Percentiles rank a stretch among this genome's conserved stretches.
Evolutionary conservation across 257 asterid species (phyloP).

Genomic region (Mentha longifolia): DNA sequence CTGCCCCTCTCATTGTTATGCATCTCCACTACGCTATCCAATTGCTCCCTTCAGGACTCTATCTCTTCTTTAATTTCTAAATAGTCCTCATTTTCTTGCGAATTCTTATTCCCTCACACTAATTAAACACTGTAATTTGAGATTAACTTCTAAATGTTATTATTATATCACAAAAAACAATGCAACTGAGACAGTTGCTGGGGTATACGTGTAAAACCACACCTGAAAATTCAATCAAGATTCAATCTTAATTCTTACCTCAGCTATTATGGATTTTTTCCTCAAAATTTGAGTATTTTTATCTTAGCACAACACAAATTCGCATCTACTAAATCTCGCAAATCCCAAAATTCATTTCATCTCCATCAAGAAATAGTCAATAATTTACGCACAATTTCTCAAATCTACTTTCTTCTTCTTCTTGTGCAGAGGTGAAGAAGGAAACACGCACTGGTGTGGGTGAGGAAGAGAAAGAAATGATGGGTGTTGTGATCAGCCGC

Average conservation of each 20-base stretch:
- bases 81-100: not conserved
- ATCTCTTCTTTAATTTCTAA: not conserved
- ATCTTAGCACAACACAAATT: not conserved
- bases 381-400: not conserved
- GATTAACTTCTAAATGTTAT: not conserved
- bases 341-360: not conserved
- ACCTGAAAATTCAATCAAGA: slow-evolving; percentile 13
- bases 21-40: slow-evolving; percentile 13
- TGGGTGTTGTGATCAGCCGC: slow-evolving; percentile 52
- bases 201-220: not conserved
- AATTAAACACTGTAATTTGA: no score
- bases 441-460: slow-evolving; percentile 5
- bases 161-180: no score
- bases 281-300: not conserved
- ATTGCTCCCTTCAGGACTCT: not conserved
- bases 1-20: not conserved
- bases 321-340: no score
- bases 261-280: not conserved
- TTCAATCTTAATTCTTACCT: no score
- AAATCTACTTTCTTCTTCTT: not conserved
- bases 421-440: not conserved
- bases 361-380: not conserved
- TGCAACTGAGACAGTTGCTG: no score
- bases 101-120: not conserved
- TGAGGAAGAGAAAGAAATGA: slow-evolving; percentile 32